Percentiles rank a stretch among this genome's conserved stretches.
phyloP scores from a whole-genome alignment of 75 land plant genomes.

The Selaginella moellendorffii region DNA sequence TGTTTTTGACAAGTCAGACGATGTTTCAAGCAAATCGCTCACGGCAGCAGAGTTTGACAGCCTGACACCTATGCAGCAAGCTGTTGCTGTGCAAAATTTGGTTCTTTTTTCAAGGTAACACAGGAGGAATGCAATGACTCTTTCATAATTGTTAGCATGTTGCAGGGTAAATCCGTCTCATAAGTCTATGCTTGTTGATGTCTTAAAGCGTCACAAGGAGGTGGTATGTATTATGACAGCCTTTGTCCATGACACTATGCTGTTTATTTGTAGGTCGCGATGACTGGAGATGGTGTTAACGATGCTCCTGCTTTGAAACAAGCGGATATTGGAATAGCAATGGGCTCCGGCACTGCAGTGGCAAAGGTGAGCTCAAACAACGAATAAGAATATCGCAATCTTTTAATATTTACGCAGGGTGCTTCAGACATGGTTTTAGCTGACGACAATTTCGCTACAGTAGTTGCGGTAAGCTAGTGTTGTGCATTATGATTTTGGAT shows the following conservation, averaged over 20 bases:
- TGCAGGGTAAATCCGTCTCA: constrained; percentile 93
- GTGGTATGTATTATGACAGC: constrained; percentile 46
- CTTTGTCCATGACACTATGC: neutral
- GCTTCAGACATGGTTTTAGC: constrained; percentile 97
- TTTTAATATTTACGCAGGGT: constrained; percentile 35
- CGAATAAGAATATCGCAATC: neutral
- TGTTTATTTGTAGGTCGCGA: constrained; percentile 57
- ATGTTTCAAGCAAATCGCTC: constrained; percentile 62
- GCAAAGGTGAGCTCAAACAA: constrained; percentile 61
- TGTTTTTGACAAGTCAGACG: constrained; percentile 72
- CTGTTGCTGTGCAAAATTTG: constrained; percentile 64
- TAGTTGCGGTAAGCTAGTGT: constrained; percentile 63
- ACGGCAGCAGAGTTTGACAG: constrained; percentile 95
- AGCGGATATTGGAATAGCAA: constrained; percentile 96
- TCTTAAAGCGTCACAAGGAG: constrained; percentile 82
- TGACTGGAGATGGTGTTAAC: constrained; percentile 99
- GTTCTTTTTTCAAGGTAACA: constrained; percentile 76
- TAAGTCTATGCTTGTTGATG: constrained; percentile 94
- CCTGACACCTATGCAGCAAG: constrained; percentile 57
- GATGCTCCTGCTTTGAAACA: constrained; percentile 98
- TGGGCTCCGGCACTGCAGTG: constrained; percentile 99
- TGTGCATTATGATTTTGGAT: neutral
- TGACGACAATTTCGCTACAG: constrained; percentile 95
- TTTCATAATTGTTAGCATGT: constrained; percentile 1
- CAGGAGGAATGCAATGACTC: neutral